These are phyloP conservation scores for Lagenaria siceraria DNA, from an alignment of 306 rosid genomes.

Conservation along the genomic window DNA sequence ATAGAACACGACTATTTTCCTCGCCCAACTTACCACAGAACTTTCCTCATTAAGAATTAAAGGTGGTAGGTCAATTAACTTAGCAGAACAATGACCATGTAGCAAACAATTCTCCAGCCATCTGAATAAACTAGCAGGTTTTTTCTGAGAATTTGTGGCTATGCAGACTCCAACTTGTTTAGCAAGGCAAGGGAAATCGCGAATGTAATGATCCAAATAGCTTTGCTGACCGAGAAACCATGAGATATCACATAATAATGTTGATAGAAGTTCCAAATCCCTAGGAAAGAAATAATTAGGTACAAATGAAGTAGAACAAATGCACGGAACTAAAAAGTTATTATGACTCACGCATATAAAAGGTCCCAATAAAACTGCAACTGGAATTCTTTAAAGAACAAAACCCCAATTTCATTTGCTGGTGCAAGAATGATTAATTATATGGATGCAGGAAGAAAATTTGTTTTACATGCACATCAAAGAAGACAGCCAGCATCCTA, in stretches of 20 bases:
- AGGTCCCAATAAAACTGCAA: not conserved
- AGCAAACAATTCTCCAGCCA: constrained; percentile 88
- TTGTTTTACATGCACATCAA: not conserved
- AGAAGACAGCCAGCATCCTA: not conserved
- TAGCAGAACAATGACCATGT: constrained; percentile 43
- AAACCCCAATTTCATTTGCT: not conserved
- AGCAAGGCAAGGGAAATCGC: constrained; percentile 77
- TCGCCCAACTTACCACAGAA: constrained; percentile 68
- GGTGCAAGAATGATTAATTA: not conserved
- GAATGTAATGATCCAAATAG: constrained; percentile 79
- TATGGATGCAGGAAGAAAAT: not conserved
- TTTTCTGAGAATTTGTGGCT: constrained; percentile 32
- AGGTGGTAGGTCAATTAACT: constrained; percentile 48
- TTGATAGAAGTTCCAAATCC: constrained; percentile 74
- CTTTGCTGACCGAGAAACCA: constrained; percentile 51
- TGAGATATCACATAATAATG: constrained; percentile 60
- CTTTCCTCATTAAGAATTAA: constrained; percentile 53
- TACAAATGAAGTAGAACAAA: not conserved
- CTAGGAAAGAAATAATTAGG: constrained; percentile 14
- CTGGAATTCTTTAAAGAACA: not conserved
- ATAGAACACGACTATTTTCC: constrained; percentile 65
- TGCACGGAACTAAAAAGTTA: not conserved
- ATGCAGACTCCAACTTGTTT: constrained; percentile 26
- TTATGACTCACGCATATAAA: not conserved
- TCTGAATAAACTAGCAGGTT: constrained; percentile 73